Base-by-base conservation (phyloP, 2,329 filamentous ascomycete species). In the Phyllosticta citribraziliensis region DNA sequence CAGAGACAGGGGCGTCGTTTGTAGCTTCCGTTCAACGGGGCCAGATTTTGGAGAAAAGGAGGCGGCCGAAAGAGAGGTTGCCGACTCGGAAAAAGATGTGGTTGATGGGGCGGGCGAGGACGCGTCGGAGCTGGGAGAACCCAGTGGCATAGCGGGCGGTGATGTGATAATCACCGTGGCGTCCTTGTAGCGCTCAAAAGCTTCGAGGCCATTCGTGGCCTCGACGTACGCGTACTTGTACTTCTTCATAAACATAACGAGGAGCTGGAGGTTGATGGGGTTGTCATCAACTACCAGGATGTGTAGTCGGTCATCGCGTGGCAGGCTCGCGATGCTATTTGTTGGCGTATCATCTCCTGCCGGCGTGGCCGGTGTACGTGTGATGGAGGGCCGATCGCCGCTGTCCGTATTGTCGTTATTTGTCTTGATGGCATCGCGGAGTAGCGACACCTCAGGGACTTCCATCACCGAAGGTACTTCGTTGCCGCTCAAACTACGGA, bases 201-300 rank as follows among this genome's bases (percentile, higher is more conserved):
- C 73, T 64, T 73, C 70, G 8, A 73, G 67, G 9, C 73, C 73
- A 35, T 75, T 71, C 25, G 65, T 67, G 1, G 73, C 73, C 8
- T 73, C 70, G 3, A 66, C 64, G 59, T 72, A 71, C 2, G 65
- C 64, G 60, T 74, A 72, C 6, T 68, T 67, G 2, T 73, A 65
- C 58, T 73, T 74, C 51, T 71, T 67, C 24, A 74, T 66, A 52
- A 75, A 73, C 5, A 72, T 73, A 0, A 68, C 68, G 2, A 75
- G 66, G 3, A 75, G 68, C 0, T 70, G 70, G 8, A 75, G 69
- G 58, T 75, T 75, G 66, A 75, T 74, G 0, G 72, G 69, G 27
- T 75, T 75, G 64, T 75, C 73, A 50, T 75, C 73, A 1, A 74
- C 73, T 17, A 72, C 69, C 12, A 75, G 68, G 53, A 73, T 6